A percentile compares a stretch with the other conserved stretches of the same genome.
Conservation (phyloP, 2,329 filamentous ascomycete genomes). For the Penicillium concentricum region DNA sequence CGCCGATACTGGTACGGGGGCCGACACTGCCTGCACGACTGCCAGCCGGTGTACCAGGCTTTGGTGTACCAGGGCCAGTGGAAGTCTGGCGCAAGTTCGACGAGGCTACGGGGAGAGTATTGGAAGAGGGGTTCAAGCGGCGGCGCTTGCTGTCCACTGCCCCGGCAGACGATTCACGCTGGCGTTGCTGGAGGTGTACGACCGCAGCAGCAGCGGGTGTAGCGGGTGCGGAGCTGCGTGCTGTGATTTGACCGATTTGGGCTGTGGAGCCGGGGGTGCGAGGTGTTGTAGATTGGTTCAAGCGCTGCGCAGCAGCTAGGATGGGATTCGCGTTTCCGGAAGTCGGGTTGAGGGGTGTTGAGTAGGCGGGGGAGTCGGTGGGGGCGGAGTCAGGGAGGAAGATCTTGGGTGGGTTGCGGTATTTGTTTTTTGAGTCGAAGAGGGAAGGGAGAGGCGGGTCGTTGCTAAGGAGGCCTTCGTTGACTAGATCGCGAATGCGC, state of each 20-base stretch:
- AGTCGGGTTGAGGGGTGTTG: slow-evolving; percentile 53
- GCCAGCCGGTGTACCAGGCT: slow-evolving; percentile 54
- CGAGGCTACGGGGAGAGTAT: slow-evolving; percentile 54
- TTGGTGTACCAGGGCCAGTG: slow-evolving; percentile 63
- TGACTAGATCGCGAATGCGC: slow-evolving; percentile 59
- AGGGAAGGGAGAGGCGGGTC: slow-evolving; percentile 62
- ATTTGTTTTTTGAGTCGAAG: slow-evolving; percentile 49
- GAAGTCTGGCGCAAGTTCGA: slow-evolving; percentile 61
- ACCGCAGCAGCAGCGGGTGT: slow-evolving; percentile 42
- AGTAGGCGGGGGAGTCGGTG: slow-evolving; percentile 44
- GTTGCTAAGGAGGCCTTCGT: slow-evolving; percentile 58
- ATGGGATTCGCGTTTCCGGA: slow-evolving; percentile 56
- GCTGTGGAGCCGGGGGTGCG: slow-evolving; percentile 37
- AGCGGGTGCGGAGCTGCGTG: slow-evolving; percentile 46
- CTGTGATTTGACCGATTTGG: slow-evolving; percentile 39
- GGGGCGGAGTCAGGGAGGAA: slow-evolving; percentile 49
- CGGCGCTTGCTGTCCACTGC: slow-evolving; percentile 59
- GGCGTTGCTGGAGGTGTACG: slow-evolving; percentile 45
- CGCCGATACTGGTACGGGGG: slow-evolving; percentile 44
- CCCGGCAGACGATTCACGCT: slow-evolving; percentile 56
- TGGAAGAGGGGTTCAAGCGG: slow-evolving; percentile 54
- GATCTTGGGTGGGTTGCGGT: slow-evolving; percentile 48
- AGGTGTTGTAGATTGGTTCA: slow-evolving; percentile 40
- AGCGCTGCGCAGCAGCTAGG: slow-evolving; percentile 51
- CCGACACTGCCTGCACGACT: slow-evolving; percentile 60